Base-by-base conservation (phyloP, 768 basidiomycete species). In the Pisolithus orientalis region DNA sequence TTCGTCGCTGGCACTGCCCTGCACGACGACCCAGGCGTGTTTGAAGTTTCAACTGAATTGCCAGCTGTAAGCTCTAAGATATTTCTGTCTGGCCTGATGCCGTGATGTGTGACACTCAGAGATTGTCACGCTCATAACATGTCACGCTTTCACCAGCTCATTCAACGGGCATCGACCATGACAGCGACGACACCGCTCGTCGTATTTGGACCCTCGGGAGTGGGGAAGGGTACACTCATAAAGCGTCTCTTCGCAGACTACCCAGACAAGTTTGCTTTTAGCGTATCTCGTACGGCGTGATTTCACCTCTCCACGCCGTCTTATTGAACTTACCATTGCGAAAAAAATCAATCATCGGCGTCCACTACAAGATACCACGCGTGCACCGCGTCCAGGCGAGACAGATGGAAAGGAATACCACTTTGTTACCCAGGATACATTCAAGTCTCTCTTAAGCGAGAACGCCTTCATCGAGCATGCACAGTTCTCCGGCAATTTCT, bases 391-490 rank as follows among this genome's bases (percentile, higher is more conserved):
- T 25, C 79, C 85, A 9, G 92, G 90, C 16, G 95, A 97, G 60
- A 70, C 70, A 28, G 75, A 93, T 65, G 93, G 93, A 47, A 79
- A 80, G 59, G 84, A 91, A 54, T 98, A 98, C 69, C 80, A 93
- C 68, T 98, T 96, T 61, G 84, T 92, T 11, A 72, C 78, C 11
- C 70, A 72, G 28, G 80, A 86, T n/a, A 70, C 67, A 21, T 98
- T 98, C 73, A 77, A 76, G 59, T 70, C 78, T 25, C 79, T 95
- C 57, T 78, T 92, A 44, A 66, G 68, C 16, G 71, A 83, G 25
- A 75, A 79, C 50, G 92, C 87, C 17, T 97, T 98, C 70, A 87
- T 98, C 58, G 95, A 98, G 70, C 82, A 92, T 59, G 93, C 95
- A 14, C 84, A 95, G 67, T 98, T 95, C 71, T 91, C 89, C 1